Base-by-base conservation (phyloP, 805 yeast genomes). In the Metschnikowia colocasiae region DNA sequence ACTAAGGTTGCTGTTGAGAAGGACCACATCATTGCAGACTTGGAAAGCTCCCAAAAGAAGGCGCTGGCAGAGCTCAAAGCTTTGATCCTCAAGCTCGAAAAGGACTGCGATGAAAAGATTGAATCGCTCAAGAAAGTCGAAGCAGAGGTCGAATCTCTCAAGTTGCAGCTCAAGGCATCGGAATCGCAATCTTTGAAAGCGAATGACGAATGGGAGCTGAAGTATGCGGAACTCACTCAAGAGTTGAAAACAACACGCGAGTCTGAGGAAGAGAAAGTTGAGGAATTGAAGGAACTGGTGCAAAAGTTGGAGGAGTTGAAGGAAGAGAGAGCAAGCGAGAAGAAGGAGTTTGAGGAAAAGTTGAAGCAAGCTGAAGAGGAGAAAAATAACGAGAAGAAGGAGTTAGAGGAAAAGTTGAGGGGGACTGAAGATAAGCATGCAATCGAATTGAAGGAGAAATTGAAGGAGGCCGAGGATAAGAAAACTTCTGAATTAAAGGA, bases 1-100 rank as follows among this genome's bases (percentile, higher is more conserved):
- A 67, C 65, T 33, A 50, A 45, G 26, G 36, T 59, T 33, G 50
- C 56, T 5, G 60, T 59, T 7, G 55, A 51, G 18, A 60, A 60
- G 44, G 68, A 64, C 48, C 47, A 43, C 19, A 9, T 27, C 37
- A 30, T 31, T 42, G 19, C 45, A 41, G 15, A 34, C 35, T 19
- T 43, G 35, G 16, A 31, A 9, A 23, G 16, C 18, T 5, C 20
- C 23, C 36, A 40, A 15, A 31, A 40, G 23, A 40, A 20, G 29
- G 22, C 16, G 12, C 6, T 22, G 27, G 10, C 43, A 6, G 43
- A 32, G 15, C 12, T 27, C 15, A 29, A 31, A 9, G 36, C 43
- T 23, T 18, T 40, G 15, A 16, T 32, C 10, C 16, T 27, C 12
- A 23, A 39, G 26, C 42, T 40, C 7, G 42, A 38, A 27, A 48